Evolutionary conservation across 495 filamentous ascomycete genomes (phyloP), one percentile per base, ranked within the genome.

Genomic region (Cladorrhinum samala): DNA sequence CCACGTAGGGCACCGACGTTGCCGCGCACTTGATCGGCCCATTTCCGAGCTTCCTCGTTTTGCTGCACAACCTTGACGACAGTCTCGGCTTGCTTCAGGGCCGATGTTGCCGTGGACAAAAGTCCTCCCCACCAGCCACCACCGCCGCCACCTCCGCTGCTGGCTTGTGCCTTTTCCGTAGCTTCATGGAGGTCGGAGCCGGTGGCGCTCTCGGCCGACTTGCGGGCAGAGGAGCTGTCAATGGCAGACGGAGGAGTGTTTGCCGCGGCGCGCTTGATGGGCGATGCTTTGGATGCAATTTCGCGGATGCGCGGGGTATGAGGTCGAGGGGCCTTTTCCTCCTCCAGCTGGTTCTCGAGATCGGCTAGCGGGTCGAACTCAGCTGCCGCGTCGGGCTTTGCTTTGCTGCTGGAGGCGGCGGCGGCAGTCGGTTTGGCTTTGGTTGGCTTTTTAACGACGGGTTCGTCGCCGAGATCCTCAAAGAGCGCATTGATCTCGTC

Each of bases 71-170:
- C 90, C 64, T 95, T 95, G 45, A 95, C 91, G 1, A 91, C 83
- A 14, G 84, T 89, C 68, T 97, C 90, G 25, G 94, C 93, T 65
- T 91, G 88, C 77, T 95, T 96, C 69, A 95, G 87, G 40, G 92
- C 94, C 30, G 90, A 88, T 43, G 77, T 79, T 36, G 83, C 83
- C 5, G 83, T 85, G 20, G 80, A 78, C 58, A 92, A 84, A 19
- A 96, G 59, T 9, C 91, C 84, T 53, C 93, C 92, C 89, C 90
- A 96, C 92, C 93, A 96, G 46, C 91, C 85, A 37, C 87, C 85
- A 37, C 87, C 84, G 50, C 82, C 83, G 41, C 73, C 71, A 53
- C 72, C 62, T 50, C 60, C 41, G 37, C 50, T 44, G 46, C 53
- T 50, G 43, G 68, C 50, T 55, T 71, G 65, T 30, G 65, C 50